Percentiles rank a stretch among this genome's conserved stretches.
Conservation (phyloP, 352 stramenopile species). For the Phytopythium sindhum region DNA sequence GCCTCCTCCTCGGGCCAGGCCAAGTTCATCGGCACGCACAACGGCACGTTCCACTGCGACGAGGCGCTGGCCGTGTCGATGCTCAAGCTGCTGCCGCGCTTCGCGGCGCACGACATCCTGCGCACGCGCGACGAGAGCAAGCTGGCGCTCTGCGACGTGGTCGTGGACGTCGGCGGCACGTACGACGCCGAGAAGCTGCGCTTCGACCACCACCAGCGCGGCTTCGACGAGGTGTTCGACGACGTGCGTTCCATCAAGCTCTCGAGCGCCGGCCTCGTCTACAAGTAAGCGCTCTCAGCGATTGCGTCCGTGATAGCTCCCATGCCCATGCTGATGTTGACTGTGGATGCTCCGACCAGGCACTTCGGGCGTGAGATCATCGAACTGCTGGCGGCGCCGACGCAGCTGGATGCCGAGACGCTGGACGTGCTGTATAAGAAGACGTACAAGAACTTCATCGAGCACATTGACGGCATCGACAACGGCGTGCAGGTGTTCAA, state of each 20-base stretch:
- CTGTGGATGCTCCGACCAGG: slow-evolving; percentile 9
- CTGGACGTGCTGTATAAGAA: slow-evolving; percentile 88
- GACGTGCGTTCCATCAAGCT: slow-evolving; percentile 87
- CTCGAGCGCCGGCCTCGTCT: slow-evolving; percentile 95
- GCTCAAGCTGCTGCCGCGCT: slow-evolving; percentile 93
- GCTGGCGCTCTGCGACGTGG: slow-evolving; percentile 92
- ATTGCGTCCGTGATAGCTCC: neutral
- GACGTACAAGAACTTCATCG: slow-evolving; percentile 96
- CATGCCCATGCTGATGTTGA: neutral
- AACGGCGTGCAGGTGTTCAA: slow-evolving; percentile 93
- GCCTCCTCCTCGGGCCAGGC: slow-evolving; percentile 5
- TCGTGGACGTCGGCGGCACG: slow-evolving; percentile 96
- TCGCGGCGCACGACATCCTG: slow-evolving; percentile 72
- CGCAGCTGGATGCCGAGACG: slow-evolving; percentile 57
- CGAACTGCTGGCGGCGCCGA: slow-evolving; percentile 47
- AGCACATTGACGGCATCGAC: slow-evolving; percentile 99
- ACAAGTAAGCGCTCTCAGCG: slow-evolving; percentile 62
- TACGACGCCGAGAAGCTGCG: slow-evolving; percentile 89
- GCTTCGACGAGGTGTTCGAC: slow-evolving; percentile 84
- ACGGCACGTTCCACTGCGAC: slow-evolving; percentile 98
- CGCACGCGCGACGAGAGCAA: slow-evolving; percentile 90
- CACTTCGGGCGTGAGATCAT: slow-evolving; percentile 98
- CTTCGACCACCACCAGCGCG: slow-evolving; percentile 99
- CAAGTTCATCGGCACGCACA: slow-evolving; percentile 96
- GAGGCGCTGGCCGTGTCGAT: slow-evolving; percentile 97